Base-by-base conservation (phyloP, 345 rosid species). In the Adansonia digitata region DNA sequence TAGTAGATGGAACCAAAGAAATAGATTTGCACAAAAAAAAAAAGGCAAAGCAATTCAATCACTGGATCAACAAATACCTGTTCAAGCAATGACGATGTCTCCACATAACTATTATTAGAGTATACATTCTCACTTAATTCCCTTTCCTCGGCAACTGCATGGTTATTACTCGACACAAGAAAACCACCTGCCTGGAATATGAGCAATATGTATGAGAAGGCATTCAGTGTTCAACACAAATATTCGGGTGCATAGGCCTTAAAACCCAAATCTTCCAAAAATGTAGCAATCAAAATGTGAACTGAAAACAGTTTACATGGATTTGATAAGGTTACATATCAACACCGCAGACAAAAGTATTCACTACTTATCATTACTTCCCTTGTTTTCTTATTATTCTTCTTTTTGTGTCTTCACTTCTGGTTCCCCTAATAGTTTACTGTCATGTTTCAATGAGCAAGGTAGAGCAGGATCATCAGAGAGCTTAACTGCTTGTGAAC, bases 111-210 rank as follows among this genome's bases (percentile, higher is more conserved):
- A 37, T 81, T 75, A 70, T 86, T 84, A 46, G 90, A 85, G 83
- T 77, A 81, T 37, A 91, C 85, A 74, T 79, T 85, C 86, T 94
- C 97, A 83, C 83, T 86, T 81, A 94, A 80, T 80, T 94, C 98
- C 56, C 83, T 85, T 80, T 91, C 98, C 52, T 88, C 90, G 26
- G 82, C 81, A 69, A 88, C 78, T 56, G 86, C 76, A 81, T 89
- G 97, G 78, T 81, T 78, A 84, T 89, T 88, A 77, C 91, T 84
- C 74, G 97, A 92, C 75, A 85, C 83, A 77, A 94, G 97, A 88
- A 89, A 94, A 80, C 88, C 82, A 69, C 86, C 87, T 40, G 98
- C 97, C 98, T 94, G 83, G 46, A 83, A 79, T 79, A 67, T 72
- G 27, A 49, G 18, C 42, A 69, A 11, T 31, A n/a, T 31, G n/a